These are phyloP conservation scores for Saccharomyces hybrid DNA, from an alignment of 1,139 yeast genomes.

Conservation along the genomic window DNA sequence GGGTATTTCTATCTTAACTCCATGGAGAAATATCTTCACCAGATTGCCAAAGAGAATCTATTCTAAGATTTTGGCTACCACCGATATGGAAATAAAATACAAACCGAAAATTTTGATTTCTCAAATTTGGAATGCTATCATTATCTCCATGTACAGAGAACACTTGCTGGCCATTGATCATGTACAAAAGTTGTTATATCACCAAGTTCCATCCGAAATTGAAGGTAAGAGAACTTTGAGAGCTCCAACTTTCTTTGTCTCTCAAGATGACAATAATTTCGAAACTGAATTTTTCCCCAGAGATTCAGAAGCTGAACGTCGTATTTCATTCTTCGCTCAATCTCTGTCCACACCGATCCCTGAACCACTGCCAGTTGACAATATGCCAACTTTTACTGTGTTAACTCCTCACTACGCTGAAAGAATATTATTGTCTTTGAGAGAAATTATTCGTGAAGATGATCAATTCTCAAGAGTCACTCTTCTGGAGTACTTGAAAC, in stretches of 20 bases:
- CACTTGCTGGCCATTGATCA: constrained; percentile 95
- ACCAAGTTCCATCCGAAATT: constrained; percentile 93
- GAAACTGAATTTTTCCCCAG: constrained; percentile 94
- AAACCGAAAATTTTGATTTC: constrained; percentile 97
- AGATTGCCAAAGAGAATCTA: constrained; percentile 97
- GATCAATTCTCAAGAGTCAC: constrained; percentile 98
- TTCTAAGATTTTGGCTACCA: constrained; percentile 92
- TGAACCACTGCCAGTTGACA: constrained; percentile 96
- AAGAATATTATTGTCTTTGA: constrained; percentile 85
- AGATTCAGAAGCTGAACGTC: constrained; percentile 97
- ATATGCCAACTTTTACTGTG: constrained; percentile 98
- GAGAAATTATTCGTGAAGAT: constrained; percentile 97
- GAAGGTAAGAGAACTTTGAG: constrained; percentile 97
- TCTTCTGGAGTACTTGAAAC: constrained; percentile 89
- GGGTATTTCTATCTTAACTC: constrained; percentile 97
- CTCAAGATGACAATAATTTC: constrained; percentile 93
- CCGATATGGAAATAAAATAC: constrained; percentile 98
- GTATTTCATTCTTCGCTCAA: constrained; percentile 97
- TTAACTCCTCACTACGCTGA: constrained; percentile 97
- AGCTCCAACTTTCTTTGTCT: constrained; percentile 96
- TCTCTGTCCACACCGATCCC: constrained; percentile 97
- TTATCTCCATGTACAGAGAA: constrained; percentile 96
- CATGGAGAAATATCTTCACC: constrained; percentile 98
- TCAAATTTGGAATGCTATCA: constrained; percentile 98
- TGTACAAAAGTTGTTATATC: constrained; percentile 92